These are phyloP conservation scores for Pseudonitzschia multiseries DNA, from an alignment of 108 stramenopile species.

Conservation along the genomic window DNA sequence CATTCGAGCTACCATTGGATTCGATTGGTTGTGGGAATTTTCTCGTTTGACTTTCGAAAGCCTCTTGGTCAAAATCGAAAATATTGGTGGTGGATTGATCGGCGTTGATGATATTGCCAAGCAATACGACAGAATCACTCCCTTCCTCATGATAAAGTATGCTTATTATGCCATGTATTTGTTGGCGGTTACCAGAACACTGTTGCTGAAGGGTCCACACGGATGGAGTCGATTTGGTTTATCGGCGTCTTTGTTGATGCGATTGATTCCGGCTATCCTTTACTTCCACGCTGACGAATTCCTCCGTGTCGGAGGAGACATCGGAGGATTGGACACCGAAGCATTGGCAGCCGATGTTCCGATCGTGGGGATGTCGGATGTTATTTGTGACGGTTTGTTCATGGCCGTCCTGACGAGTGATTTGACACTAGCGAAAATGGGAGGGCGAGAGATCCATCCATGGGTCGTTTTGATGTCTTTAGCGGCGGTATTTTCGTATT, in stretches of 20 bases:
- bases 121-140: constrained; percentile 3
- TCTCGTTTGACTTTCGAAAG: constrained; percentile 38
- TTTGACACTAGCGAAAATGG: constrained; percentile 87
- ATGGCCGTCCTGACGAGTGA: constrained; percentile 84
- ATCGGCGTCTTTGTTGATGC: constrained; percentile 68
- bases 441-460: constrained; percentile 86
- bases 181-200: constrained; percentile 58
- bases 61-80: constrained; percentile 35
- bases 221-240: constrained; percentile 87
- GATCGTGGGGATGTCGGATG: constrained; percentile 42
- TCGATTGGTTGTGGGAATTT: constrained; percentile 67
- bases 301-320: constrained; percentile 35
- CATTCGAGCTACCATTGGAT: constrained; percentile 68
- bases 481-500: constrained; percentile 69
- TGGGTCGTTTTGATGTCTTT: constrained; percentile 86
- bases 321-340: constrained; percentile 14
- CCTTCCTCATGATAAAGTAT: constrained; percentile 3
- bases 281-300: constrained; percentile 31
- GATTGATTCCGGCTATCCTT: constrained; percentile 73
- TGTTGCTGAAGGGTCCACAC: constrained; percentile 57
- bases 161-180: constrained; percentile 67
- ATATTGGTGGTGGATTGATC: constrained; percentile 57
- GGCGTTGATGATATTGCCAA: constrained; percentile 19
- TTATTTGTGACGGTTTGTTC: constrained; percentile 85
- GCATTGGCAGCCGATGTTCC: not conserved